Evolutionary conservation across 345 rosid species (phyloP).

Genomic region (Excoecaria cochinchinensis): DNA sequence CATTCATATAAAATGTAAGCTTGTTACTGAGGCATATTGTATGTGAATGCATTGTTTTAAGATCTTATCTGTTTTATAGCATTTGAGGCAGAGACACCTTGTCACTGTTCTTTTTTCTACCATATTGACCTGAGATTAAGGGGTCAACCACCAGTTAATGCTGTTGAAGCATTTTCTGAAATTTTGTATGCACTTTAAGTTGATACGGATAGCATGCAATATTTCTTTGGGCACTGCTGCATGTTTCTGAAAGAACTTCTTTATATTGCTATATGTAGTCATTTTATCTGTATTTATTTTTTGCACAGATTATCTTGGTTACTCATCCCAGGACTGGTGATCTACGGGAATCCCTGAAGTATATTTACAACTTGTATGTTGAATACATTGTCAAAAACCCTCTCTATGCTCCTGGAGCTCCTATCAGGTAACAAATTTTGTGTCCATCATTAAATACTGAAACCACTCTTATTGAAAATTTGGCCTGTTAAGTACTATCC

Average conservation of each 20-base stretch:
- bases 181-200: background rate
- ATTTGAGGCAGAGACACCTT: background rate
- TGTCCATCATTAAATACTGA: background rate
- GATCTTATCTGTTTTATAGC: background rate
- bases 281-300: slow-evolving; percentile 2
- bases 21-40: too few species aligned
- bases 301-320: slow-evolving; percentile 70
- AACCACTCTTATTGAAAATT: background rate
- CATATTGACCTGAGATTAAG: too few species aligned
- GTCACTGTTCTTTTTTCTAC: too few species aligned
- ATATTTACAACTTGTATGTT: slow-evolving; percentile 84
- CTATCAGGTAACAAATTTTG: slow-evolving; percentile 57
- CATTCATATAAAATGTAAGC: background rate
- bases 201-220: background rate
- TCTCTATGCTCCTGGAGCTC: slow-evolving; percentile 71
- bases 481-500: background rate
- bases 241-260: background rate
- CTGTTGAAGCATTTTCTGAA: background rate
- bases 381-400: slow-evolving; percentile 85
- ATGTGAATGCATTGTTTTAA: too few species aligned
- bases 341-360: slow-evolving; percentile 72
- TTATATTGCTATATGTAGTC: background rate
- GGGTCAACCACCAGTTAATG: background rate
- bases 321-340: slow-evolving; percentile 90
- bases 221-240: background rate